Evolutionary conservation across 1,284 basidiomycete species (phyloP).

Genomic region (Fomes fomentarius): DNA sequence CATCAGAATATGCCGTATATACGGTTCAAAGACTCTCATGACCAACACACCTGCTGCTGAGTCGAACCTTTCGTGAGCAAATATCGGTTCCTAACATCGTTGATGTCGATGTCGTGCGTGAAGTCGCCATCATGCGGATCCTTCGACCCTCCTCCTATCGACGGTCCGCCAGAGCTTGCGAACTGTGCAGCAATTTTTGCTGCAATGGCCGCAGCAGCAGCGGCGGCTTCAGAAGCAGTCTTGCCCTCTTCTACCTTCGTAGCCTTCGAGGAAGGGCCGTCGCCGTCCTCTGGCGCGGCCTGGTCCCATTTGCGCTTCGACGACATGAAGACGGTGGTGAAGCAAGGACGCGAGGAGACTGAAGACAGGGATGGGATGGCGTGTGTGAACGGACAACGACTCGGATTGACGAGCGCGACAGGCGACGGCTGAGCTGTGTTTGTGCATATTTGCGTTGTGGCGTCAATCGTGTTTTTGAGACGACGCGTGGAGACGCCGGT

Average conservation of each 20-base stretch:
- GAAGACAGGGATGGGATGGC: neutral
- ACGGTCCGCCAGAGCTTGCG: constrained; percentile 46
- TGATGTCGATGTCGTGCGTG: constrained; percentile 94
- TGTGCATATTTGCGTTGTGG: constrained; percentile 19
- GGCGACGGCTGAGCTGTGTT: constrained; percentile 8
- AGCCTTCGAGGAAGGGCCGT: constrained; percentile 45
- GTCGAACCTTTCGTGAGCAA: constrained; percentile 93
- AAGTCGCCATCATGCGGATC: constrained; percentile 85
- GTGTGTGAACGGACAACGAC: neutral
- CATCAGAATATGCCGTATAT: neutral
- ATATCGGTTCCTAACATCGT: constrained; percentile 95
- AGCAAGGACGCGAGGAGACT: neutral
- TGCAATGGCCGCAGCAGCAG: constrained; percentile 84
- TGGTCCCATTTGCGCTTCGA: constrained; percentile 80
- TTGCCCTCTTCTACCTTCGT: constrained; percentile 61
- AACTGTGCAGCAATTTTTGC: constrained; percentile 92
- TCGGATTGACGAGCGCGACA: neutral
- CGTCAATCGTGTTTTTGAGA: constrained; percentile 18
- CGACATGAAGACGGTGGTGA: constrained; percentile 41
- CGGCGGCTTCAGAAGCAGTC: constrained; percentile 76
- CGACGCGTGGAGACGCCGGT: constrained; percentile 7
- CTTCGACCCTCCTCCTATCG: constrained; percentile 50
- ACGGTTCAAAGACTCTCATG: too few relatives aligned
- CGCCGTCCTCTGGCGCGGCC: constrained; percentile 49
- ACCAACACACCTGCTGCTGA: constrained; percentile 76